A percentile compares a stretch with the other conserved stretches of the same genome.
These are phyloP conservation scores for Mitragyna speciosa DNA, from an alignment of 257 asterid species.

Conservation along the genomic window DNA sequence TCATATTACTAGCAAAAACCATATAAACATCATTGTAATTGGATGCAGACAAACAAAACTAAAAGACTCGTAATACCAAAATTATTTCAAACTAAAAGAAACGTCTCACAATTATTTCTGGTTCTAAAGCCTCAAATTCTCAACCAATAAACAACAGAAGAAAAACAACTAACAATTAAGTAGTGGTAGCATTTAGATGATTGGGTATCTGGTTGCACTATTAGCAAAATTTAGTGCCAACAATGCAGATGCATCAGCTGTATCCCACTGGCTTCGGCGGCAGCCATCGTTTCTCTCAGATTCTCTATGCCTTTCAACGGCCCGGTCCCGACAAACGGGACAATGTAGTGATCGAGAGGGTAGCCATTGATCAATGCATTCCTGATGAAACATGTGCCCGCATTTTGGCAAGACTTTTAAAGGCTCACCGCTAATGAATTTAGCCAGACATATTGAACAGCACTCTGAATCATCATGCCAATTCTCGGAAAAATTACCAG, in stretches of 20 bases:
- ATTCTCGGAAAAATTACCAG: background rate
- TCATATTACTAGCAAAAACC: too few species aligned
- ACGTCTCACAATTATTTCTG: too few species aligned
- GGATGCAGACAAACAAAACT: too few species aligned
- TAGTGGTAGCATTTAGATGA: too few species aligned
- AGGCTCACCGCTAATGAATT: too few species aligned
- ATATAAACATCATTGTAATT: too few species aligned
- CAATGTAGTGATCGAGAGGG: background rate
- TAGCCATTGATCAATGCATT: conserved; percentile 8
- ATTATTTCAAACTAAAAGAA: too few species aligned
- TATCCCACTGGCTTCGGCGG: background rate
- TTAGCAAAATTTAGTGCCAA: background rate
- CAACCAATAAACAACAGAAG: background rate
- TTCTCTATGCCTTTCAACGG: background rate
- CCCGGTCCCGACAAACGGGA: background rate
- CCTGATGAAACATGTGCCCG: background rate
- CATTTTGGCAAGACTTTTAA: too few species aligned
- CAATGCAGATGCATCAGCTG: background rate
- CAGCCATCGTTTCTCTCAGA: background rate
- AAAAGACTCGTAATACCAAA: too few species aligned
- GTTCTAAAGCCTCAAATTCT: background rate
- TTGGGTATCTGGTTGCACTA: background rate
- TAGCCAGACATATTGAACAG: too few species aligned
- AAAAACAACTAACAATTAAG: background rate
- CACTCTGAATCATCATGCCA: background rate